Percentiles rank a stretch among this genome's conserved stretches.
These are phyloP conservation scores for Xylaria arbuscula DNA, from an alignment of 2,329 filamentous ascomycete genomes.

Conservation along the genomic window DNA sequence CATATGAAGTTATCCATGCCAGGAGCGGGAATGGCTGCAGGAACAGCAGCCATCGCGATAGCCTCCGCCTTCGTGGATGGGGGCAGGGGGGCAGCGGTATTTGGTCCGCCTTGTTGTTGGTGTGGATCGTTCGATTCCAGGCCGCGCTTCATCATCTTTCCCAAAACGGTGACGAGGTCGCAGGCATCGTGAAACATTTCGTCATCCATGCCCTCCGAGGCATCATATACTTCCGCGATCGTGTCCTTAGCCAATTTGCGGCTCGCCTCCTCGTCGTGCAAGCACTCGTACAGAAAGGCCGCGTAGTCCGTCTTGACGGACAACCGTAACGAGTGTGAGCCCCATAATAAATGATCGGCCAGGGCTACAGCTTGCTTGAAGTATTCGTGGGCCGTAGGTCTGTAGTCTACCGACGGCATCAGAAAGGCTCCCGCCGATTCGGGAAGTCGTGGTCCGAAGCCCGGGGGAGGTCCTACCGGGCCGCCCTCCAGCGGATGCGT, in stretches of 20 bases:
- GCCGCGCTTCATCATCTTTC: conserved; percentile 87
- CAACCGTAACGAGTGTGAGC: conserved; percentile 88
- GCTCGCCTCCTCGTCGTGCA: conserved; percentile 82
- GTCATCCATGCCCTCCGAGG: conserved; percentile 91
- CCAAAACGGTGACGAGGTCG: conserved; percentile 85
- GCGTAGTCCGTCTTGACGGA: conserved; percentile 93
- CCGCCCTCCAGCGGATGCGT: conserved; percentile 66
- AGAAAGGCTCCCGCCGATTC: conserved; percentile 76
- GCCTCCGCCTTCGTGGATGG: conserved; percentile 38
- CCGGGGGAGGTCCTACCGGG: conserved; percentile 67
- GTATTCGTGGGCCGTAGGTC: conserved; percentile 81
- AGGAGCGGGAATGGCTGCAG: conserved; percentile 40
- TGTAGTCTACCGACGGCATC: conserved; percentile 81
- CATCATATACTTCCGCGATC: conserved; percentile 90
- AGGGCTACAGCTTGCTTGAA: conserved; percentile 82
- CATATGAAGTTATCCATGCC: conserved; percentile 49
- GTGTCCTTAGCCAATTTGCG: conserved; percentile 82
- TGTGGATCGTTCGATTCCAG: conserved; percentile 52
- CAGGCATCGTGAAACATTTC: conserved; percentile 95
- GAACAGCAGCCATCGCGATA: conserved; percentile 38
- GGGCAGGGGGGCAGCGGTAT: conserved; percentile 34
- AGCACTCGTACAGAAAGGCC: conserved; percentile 92
- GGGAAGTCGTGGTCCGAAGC: conserved; percentile 57
- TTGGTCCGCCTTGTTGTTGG: conserved; percentile 15
- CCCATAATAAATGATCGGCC: conserved; percentile 80